A percentile compares a stretch with the other conserved stretches of the same genome.
These are phyloP conservation scores for Neurospora sp. DNA, from an alignment of 2,329 filamentous ascomycete genomes.

Conservation along the genomic window DNA sequence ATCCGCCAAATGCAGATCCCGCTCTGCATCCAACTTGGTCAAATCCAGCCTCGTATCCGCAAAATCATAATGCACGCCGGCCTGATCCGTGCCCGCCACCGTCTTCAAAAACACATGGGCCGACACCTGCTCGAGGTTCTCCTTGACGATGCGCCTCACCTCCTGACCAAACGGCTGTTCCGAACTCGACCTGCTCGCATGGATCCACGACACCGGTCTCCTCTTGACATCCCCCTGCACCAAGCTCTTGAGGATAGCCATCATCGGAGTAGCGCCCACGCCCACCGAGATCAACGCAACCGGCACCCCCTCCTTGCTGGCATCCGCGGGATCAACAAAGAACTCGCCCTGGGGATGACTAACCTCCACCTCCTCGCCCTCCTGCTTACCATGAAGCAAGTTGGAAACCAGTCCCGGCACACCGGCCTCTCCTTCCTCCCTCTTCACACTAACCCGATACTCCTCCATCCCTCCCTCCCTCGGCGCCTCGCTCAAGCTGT, in stretches of 20 bases:
- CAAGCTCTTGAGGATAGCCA: conserved; percentile 53
- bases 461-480: conserved; percentile 34
- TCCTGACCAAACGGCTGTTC: conserved; percentile 46
- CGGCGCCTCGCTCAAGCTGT: conserved; percentile 57
- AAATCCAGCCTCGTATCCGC: conserved; percentile 47
- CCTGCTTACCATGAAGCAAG: conserved; percentile 36
- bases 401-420: conserved; percentile 43
- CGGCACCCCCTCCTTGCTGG: conserved; percentile 34
- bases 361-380: conserved; percentile 44
- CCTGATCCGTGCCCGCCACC: conserved; percentile 26
- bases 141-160: conserved; percentile 32
- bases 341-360: conserved; percentile 52
- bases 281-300: conserved; percentile 59
- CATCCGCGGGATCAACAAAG: conserved; percentile 41
- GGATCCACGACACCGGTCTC: conserved; percentile 52
- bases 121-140: conserved; percentile 35
- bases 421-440: conserved; percentile 33
- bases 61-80: conserved; percentile 47
- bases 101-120: conserved; percentile 50
- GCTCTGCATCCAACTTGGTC: conserved; percentile 39
- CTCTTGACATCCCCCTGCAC: conserved; percentile 17
- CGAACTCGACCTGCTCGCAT: conserved; percentile 43
- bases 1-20: conserved; percentile 46
- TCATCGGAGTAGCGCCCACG: conserved; percentile 58
- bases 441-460: conserved; percentile 70